Evolutionary conservation across 129 eudicot genomes (phyloP).

Genomic region (Apium graveolens): DNA sequence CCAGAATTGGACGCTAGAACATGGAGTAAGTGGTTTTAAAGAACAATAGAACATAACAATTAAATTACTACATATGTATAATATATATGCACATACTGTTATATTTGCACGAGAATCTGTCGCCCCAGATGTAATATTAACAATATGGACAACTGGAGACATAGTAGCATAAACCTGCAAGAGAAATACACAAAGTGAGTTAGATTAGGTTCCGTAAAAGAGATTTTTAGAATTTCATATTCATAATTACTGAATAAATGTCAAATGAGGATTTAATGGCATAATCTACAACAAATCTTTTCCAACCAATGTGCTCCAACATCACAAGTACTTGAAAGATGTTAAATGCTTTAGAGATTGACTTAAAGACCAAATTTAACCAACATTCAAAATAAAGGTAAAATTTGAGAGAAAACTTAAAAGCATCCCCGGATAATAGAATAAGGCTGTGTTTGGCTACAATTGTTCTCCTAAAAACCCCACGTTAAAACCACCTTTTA

Average conservation of each 20-base stretch:
- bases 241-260: too few species aligned
- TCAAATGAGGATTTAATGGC: neutral
- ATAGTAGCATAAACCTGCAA: constrained; percentile 91
- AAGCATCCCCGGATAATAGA: neutral
- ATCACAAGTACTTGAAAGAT: neutral
- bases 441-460: neutral
- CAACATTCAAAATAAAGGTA: neutral
- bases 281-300: neutral
- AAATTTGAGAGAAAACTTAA: neutral
- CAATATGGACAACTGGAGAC: constrained; percentile 81
- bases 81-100: constrained; percentile 40
- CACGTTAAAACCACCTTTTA: neutral
- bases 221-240: neutral
- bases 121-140: constrained; percentile 65
- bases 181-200: constrained; percentile 5
- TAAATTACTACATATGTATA: neutral
- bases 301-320: neutral
- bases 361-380: neutral
- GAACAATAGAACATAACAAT: neutral
- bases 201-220: neutral
- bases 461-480: neutral
- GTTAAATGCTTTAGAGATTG: neutral
- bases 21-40: neutral
- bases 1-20: neutral
- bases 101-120: constrained; percentile 74